Conservation (phyloP, 139 green algal species). For the Coelastrella sp. region DNA sequence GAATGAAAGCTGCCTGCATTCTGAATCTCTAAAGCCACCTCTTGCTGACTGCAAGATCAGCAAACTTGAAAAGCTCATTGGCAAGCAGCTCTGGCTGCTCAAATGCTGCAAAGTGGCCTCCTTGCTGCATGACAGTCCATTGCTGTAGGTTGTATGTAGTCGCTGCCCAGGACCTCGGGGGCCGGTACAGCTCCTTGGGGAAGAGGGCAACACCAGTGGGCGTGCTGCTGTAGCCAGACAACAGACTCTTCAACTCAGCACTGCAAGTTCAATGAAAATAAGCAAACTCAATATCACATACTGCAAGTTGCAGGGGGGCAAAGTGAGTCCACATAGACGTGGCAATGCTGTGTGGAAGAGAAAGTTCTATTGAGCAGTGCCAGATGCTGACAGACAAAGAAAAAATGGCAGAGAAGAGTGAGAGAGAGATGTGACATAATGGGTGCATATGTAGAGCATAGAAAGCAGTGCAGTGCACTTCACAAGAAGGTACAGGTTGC, state of each 20-base stretch:
- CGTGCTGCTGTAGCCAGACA: conserved; percentile 5
- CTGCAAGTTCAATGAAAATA: background rate
- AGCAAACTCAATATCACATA: background rate
- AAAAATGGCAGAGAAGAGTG: too few species aligned
- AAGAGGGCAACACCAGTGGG: conserved; percentile 42
- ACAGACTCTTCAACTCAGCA: conserved; percentile 1
- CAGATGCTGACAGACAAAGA: too few species aligned
- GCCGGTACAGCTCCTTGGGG: conserved; percentile 11
- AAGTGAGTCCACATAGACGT: too few species aligned
- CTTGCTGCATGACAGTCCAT: conserved; percentile 28
- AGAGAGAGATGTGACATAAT: too few species aligned
- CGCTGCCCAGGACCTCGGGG: conserved; percentile 18
- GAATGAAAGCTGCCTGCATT: background rate
- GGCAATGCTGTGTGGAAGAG: too few species aligned
- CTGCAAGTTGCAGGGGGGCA: background rate
- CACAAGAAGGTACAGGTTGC: too few species aligned
- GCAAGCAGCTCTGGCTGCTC: conserved; percentile 40
- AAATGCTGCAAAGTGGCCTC: conserved; percentile 46
- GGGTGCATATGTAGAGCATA: too few species aligned
- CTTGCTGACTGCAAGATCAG: conserved; percentile 6
- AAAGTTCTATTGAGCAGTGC: too few species aligned
- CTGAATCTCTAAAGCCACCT: background rate
- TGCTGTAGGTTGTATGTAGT: conserved; percentile 36
- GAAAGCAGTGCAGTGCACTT: too few species aligned
- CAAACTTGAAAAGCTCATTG: conserved; percentile 28